Base-by-base conservation (phyloP, 2,329 filamentous ascomycete genomes). In the Lachnellula willkommii region DNA sequence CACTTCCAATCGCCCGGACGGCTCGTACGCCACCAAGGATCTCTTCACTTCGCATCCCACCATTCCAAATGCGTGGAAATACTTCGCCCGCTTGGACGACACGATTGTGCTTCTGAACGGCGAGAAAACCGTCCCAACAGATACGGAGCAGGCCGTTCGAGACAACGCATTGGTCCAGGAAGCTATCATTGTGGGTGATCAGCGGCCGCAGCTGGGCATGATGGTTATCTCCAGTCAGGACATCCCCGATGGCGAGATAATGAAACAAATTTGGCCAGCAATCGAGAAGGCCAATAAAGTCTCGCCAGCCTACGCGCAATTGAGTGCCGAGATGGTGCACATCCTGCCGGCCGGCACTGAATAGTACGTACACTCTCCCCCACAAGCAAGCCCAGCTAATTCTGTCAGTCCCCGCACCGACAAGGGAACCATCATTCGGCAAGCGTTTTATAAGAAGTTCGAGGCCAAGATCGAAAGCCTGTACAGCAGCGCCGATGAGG, bases 171-270 rank as follows among this genome's bases (percentile, higher is more conserved):
- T 77, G 0, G 79, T 86, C 0, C 71, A 75, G 15, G 83, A 86
- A 56, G 78, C 77, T 0, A 72, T 84, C 2, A 75, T 83, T 0
- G 83, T 85, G 58, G 83, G 83, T 0, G 74, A 77, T 1, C 79
- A 77, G 8, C 75, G 74, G 48, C 72, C 76, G 1, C 72, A 78
- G 28, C 79, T 79, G 0, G 82, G 82, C 1, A 61, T 83, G 11
- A 60, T 84, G 11, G 68, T 86, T 11, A 71, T 85, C 36, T 74
- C 76, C 35, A 72, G 75, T 8, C 73, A 78, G 20, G 68, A 20
- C 20, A 20, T 20, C 20, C 20, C 20, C 20, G 20, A 20, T 20
- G 20, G 20, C 20, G 20, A 20, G 20, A 20, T 20, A 20, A 20
- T 20, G 20, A 20, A 20, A 20, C 20, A 20, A 20, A 20, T 20